These are phyloP conservation scores for Helotiales sp. DNA, from an alignment of 2,329 filamentous ascomycete genomes.

Conservation along the genomic window DNA sequence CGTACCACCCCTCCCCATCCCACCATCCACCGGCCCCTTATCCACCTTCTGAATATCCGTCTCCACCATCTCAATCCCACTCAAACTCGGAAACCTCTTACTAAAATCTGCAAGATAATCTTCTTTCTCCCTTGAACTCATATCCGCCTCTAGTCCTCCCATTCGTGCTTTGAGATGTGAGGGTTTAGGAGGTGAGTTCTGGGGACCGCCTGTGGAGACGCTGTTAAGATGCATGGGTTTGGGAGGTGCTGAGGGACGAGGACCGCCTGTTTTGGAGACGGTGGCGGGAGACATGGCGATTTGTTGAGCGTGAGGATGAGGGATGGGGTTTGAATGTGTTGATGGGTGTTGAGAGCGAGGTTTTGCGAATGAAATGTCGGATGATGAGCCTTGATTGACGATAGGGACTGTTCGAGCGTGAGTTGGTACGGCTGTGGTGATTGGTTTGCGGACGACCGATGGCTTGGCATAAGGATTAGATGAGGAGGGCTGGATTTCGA, in stretches of 20 bases:
- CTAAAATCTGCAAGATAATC: slow-evolving; percentile 73
- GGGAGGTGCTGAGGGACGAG: slow-evolving; percentile 56
- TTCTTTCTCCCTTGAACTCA: slow-evolving; percentile 58
- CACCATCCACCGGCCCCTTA: background rate
- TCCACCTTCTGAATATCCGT: slow-evolving; percentile 26
- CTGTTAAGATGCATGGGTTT: slow-evolving; percentile 64
- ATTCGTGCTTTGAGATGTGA: slow-evolving; percentile 35
- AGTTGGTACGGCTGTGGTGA: slow-evolving; percentile 31
- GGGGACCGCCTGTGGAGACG: slow-evolving; percentile 45
- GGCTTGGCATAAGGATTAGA: slow-evolving; percentile 32
- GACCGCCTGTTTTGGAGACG: slow-evolving; percentile 33
- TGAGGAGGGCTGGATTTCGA: slow-evolving; percentile 15
- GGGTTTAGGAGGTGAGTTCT: slow-evolving; percentile 43
- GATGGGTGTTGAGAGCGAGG: slow-evolving; percentile 23
- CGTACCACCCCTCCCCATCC: background rate
- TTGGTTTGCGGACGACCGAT: slow-evolving; percentile 46
- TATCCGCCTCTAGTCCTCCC: slow-evolving; percentile 46
- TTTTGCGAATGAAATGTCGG: slow-evolving; percentile 29
- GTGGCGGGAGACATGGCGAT: slow-evolving; percentile 23
- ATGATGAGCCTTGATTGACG: background rate
- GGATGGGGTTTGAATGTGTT: background rate
- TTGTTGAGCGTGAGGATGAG: slow-evolving; percentile 3
- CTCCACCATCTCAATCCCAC: slow-evolving; percentile 67
- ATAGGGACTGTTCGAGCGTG: slow-evolving; percentile 24
- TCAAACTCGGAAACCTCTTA: slow-evolving; percentile 83